Conservation (phyloP, 495 filamentous ascomycete genomes). For the Xylaria grammica region DNA sequence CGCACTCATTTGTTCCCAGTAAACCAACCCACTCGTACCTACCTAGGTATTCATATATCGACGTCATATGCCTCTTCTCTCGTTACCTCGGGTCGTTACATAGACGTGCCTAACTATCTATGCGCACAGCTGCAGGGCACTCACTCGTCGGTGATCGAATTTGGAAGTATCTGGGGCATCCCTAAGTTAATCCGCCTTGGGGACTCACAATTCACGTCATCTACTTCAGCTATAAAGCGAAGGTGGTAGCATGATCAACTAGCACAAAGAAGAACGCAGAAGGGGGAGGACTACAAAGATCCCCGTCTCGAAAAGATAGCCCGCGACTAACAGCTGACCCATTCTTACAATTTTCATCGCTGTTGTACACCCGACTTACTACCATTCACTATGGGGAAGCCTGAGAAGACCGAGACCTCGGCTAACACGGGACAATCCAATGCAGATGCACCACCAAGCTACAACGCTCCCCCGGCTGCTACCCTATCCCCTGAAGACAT, state of each 20-base stretch:
- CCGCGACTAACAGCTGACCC: neutral
- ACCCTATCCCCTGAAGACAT: slow-evolving; percentile 2
- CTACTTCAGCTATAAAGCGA: neutral
- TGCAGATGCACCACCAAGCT: slow-evolving; percentile 14
- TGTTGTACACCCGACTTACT: neutral
- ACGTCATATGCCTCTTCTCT: no score
- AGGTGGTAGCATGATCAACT: no score
- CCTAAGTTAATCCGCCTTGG: neutral
- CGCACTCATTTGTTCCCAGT: no score
- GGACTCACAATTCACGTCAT: neutral
- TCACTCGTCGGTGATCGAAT: slow-evolving; percentile 14
- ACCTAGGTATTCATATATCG: no score
- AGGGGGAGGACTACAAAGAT: neutral
- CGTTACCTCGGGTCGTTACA: no score
- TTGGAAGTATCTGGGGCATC: neutral
- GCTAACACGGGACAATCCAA: neutral
- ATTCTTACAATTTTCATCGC: neutral
- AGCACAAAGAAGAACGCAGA: neutral
- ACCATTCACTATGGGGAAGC: slow-evolving; percentile 3
- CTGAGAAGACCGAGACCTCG: neutral
- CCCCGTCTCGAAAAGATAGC: neutral
- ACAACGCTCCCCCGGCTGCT: neutral
- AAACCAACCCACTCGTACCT: no score
- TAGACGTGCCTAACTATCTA: no score
- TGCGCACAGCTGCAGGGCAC: neutral